Evolutionary conservation across 2,329 filamentous ascomycete species (phyloP).

Genomic region (Cladophialophora immunda): DNA sequence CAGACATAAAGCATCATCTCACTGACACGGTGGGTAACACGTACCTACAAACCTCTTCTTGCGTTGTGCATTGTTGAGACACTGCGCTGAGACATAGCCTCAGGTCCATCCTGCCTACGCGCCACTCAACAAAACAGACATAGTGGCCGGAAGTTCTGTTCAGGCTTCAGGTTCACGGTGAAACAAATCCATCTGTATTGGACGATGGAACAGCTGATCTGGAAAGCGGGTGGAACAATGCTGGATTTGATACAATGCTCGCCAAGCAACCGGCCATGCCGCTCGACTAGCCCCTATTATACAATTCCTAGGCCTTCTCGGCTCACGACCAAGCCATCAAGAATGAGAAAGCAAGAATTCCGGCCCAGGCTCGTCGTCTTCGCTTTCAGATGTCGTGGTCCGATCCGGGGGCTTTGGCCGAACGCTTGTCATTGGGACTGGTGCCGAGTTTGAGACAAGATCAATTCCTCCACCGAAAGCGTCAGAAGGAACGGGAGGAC

Average conservation of each 20-base stretch:
- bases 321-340: background rate
- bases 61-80: background rate
- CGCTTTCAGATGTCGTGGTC: conserved; percentile 35
- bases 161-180: background rate
- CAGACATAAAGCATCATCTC: background rate
- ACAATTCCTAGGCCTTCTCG: background rate
- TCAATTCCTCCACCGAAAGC: background rate
- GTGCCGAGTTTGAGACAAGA: conserved; percentile 4
- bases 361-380: conserved; percentile 41
- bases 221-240: background rate
- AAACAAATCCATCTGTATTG: background rate
- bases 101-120: background rate
- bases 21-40: background rate
- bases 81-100: background rate
- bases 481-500: background rate
- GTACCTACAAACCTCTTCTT: background rate
- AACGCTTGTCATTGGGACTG: background rate
- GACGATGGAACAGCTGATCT: background rate
- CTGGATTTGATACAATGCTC: background rate
- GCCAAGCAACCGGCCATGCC: background rate
- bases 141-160: background rate
- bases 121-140: background rate
- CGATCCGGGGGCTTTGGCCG: conserved; percentile 13
- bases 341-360: conserved; percentile 42
- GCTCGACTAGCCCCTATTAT: background rate